These are phyloP conservation scores for Alternaria postmessia DNA, from an alignment of 2,329 filamentous ascomycete species.

Conservation along the genomic window DNA sequence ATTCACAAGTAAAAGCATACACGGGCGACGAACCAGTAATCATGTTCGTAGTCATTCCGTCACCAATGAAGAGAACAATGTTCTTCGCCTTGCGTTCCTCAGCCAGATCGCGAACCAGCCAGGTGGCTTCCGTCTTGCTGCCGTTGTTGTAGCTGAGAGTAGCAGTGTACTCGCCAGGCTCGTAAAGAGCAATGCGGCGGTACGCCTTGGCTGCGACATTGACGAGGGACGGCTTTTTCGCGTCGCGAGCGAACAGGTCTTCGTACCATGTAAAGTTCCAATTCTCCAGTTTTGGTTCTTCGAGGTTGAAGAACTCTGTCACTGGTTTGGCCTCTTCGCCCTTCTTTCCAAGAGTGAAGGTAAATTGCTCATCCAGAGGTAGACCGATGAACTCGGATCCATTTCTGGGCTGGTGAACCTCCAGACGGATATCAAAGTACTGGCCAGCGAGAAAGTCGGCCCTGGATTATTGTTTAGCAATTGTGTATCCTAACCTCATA, in stretches of 20 bases:
- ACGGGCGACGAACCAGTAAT: conserved; percentile 50
- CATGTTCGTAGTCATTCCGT: conserved; percentile 75
- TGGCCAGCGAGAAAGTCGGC: conserved; percentile 85
- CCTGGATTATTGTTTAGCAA: conserved; percentile 45
- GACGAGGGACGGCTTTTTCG: conserved; percentile 73
- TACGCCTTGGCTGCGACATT: conserved; percentile 83
- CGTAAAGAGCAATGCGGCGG: conserved; percentile 76
- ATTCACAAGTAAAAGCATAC: no score
- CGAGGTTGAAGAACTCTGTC: conserved; percentile 71
- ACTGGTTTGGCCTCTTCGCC: conserved; percentile 63
- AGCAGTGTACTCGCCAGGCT: conserved; percentile 81
- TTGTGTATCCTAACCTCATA: conserved; percentile 7
- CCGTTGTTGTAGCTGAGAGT: conserved; percentile 78
- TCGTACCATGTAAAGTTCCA: conserved; percentile 90
- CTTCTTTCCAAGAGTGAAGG: conserved; percentile 75
- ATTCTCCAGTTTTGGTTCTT: conserved; percentile 76
- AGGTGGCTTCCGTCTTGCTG: conserved; percentile 75
- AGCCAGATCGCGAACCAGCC: conserved; percentile 76
- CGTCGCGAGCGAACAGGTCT: conserved; percentile 79
- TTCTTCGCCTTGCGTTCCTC: conserved; percentile 81
- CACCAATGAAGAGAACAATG: conserved; percentile 83
- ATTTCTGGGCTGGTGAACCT: conserved; percentile 82
- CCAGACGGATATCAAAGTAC: conserved; percentile 83
- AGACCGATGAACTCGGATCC: conserved; percentile 78
- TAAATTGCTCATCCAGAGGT: conserved; percentile 77